These are phyloP conservation scores for Aspergillus ellipticus DNA, from an alignment of 495 filamentous ascomycete species.

Conservation along the genomic window DNA sequence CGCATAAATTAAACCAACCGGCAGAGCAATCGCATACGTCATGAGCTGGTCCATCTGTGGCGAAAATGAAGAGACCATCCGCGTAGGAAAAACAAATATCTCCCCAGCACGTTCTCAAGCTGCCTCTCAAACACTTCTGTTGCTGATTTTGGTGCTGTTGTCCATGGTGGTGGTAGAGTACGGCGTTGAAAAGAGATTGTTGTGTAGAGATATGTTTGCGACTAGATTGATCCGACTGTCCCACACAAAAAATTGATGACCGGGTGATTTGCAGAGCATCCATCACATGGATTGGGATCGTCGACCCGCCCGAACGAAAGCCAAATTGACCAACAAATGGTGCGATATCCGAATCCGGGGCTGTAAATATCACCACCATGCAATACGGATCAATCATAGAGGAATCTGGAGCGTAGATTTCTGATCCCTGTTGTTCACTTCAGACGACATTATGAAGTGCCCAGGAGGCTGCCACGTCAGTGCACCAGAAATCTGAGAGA, in stretches of 20 bases:
- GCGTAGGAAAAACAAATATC: not conserved
- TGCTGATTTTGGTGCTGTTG: not conserved
- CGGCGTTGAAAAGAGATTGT: not conserved
- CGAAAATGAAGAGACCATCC: not conserved
- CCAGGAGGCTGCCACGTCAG: constrained; percentile 11
- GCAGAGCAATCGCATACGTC: not conserved
- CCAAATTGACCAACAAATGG: not conserved
- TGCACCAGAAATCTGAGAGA: constrained; percentile 13
- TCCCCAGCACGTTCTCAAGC: not conserved
- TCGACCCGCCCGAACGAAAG: not conserved
- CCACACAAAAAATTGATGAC: not conserved
- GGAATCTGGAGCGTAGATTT: not conserved
- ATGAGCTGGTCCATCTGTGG: not conserved
- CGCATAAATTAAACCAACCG: not conserved
- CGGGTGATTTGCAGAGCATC: not conserved
- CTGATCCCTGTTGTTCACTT: constrained; percentile 1
- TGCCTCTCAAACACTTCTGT: not conserved
- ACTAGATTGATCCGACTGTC: not conserved
- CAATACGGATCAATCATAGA: not conserved
- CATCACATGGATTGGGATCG: not conserved
- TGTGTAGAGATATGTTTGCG: not conserved
- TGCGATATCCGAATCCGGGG: not conserved
- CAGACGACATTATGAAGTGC: not conserved
- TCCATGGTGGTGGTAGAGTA: not conserved
- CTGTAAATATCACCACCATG: not conserved